Base-by-base conservation (phyloP, 1,139 yeast genomes). In the Candida sp. region DNA sequence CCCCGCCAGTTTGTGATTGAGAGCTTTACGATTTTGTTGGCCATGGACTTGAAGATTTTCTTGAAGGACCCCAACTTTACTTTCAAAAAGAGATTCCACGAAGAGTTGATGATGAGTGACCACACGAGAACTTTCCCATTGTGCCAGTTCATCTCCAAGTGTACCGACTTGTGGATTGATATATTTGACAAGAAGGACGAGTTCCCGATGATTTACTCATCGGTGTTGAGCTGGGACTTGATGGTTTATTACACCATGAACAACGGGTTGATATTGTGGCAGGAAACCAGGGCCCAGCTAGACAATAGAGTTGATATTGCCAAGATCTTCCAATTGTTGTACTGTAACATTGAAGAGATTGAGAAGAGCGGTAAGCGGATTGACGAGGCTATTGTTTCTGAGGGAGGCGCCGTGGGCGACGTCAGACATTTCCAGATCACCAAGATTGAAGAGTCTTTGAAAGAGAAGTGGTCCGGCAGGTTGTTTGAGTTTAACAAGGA, bases 251-350 rank as follows among this genome's bases (percentile, higher is more conserved):
- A 75, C 44, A 78, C 86, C 37, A 78, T 86, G 75, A 71, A 77
- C 48, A 81, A 81, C 57, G 78, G 86, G 58, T 72, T 88, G 58
- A 76, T 81, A 43, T 71, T 88, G 47, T 90, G 96, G 96, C 83
- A 80, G 56, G 84, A 80, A 48, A 84, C 96, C 1, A 75, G 77
- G 44, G 89, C 93, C 4, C 78, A 75, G 54, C 62, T 72, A 53
- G 72, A 68, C 39, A 67, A 66, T 46, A 58, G 64, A 1, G 70
- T 66, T 4, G 91, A 86, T 63, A 75, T 83, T 45, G 78, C 75
- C 17, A 78, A 78, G 49, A 73, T 85, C 33, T 62, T 77, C 49
- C 71, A 73, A 31, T 69, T 85, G 49, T 63, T 77, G 41, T 54
- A 58, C 23, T 66, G 73, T 42, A 69, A 69, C 51, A 60, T 74